Percentiles rank a stretch among this genome's conserved stretches.
These are phyloP conservation scores for Fusarium humuli DNA, from an alignment of 2,329 filamentous ascomycete species.

Conservation along the genomic window DNA sequence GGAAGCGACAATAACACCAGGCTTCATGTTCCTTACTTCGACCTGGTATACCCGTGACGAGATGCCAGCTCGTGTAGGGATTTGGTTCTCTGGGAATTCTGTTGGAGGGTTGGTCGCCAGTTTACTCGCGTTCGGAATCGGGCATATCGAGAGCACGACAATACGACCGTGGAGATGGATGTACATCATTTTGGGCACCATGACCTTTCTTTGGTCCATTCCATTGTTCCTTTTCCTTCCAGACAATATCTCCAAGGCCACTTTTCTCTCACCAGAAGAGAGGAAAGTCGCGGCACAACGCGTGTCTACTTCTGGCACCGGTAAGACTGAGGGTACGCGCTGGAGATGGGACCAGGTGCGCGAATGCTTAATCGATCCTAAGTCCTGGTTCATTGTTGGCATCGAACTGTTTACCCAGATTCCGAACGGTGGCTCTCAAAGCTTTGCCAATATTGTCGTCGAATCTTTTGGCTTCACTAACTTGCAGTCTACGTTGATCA, in stretches of 20 bases:
- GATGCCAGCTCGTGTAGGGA: slow-evolving; percentile 64
- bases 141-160: slow-evolving; percentile 59
- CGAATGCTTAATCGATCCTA: slow-evolving; percentile 68
- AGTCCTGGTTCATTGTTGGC: slow-evolving; percentile 69
- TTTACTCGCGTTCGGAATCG: slow-evolving; percentile 66
- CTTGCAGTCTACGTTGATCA: slow-evolving; percentile 66
- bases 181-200: slow-evolving; percentile 65
- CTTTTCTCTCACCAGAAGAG: slow-evolving; percentile 68
- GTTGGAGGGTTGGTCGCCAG: slow-evolving; percentile 61
- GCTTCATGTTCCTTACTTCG: slow-evolving; percentile 66
- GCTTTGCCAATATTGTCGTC: slow-evolving; percentile 69
- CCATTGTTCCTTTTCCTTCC: slow-evolving; percentile 62
- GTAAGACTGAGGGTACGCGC: slow-evolving; percentile 59
- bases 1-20: slow-evolving; percentile 66
- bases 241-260: slow-evolving; percentile 64
- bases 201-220: slow-evolving; percentile 64
- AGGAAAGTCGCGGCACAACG: slow-evolving; percentile 60
- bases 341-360: slow-evolving; percentile 64
- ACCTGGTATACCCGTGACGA: slow-evolving; percentile 69
- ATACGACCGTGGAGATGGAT: slow-evolving; percentile 68
- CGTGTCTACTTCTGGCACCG: slow-evolving; percentile 63
- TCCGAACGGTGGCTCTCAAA: slow-evolving; percentile 71
- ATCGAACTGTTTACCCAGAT: slow-evolving; percentile 67
- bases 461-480: slow-evolving; percentile 66
- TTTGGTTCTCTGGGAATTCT: slow-evolving; percentile 67